Evolutionary conservation across 768 basidiomycete genomes (phyloP).

Genomic region (Serendipita sp.): DNA sequence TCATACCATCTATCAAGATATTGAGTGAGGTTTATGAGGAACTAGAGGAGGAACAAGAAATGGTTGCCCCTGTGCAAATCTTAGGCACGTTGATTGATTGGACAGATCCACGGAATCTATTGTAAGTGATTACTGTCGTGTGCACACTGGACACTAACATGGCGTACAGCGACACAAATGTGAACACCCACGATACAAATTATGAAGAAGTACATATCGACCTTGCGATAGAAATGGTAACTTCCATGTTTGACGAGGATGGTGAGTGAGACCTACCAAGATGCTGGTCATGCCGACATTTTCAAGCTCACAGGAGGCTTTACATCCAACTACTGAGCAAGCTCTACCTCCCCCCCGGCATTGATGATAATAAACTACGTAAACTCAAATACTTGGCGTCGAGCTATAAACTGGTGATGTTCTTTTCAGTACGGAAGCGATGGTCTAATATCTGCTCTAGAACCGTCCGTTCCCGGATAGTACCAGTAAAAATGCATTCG

Average conservation of each 20-base stretch:
- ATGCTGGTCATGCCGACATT: background rate
- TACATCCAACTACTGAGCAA: slow-evolving; percentile 49
- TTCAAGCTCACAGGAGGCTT: slow-evolving; percentile 30
- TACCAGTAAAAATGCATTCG: slow-evolving; percentile 49
- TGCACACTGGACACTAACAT: slow-evolving; percentile 22
- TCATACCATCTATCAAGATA: slow-evolving; percentile 22
- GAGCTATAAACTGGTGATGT: slow-evolving; percentile 18
- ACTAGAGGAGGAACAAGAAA: slow-evolving; percentile 50
- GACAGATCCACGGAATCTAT: slow-evolving; percentile 67
- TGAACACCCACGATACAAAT: slow-evolving; percentile 12
- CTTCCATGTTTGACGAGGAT: slow-evolving; percentile 30
- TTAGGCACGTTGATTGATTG: slow-evolving; percentile 73
- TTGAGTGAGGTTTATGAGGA: slow-evolving; percentile 21
- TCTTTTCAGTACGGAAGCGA: background rate
- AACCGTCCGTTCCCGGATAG: slow-evolving; percentile 44
- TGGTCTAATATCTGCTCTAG: slow-evolving; percentile 24
- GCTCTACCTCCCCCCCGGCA: slow-evolving; percentile 49
- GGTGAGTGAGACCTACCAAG: slow-evolving; percentile 28
- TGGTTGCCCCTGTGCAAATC: slow-evolving; percentile 58
- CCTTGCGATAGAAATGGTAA: slow-evolving; percentile 42
- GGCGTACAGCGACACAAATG: slow-evolving; percentile 25
- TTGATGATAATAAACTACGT: slow-evolving; percentile 53
- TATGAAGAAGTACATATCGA: slow-evolving; percentile 34
- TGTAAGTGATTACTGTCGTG: slow-evolving; percentile 21
- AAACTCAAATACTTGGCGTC: slow-evolving; percentile 45